Conservation (phyloP, 2,329 filamentous ascomycete species). For the Coccinonectria pachysandricola region DNA sequence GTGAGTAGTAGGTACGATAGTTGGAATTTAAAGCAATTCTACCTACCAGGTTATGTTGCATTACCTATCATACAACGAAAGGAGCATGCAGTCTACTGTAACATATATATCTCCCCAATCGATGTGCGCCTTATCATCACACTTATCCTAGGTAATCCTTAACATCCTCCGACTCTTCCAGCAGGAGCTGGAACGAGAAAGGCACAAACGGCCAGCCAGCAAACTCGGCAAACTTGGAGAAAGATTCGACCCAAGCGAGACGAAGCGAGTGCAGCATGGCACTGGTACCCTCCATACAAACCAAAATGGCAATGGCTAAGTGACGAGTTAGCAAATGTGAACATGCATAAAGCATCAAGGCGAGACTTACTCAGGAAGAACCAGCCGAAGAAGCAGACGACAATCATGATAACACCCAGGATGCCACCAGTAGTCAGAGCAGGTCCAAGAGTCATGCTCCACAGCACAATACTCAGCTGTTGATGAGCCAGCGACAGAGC, state of each 20-base stretch:
- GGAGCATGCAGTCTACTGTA: conserved; percentile 20
- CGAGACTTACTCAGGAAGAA: conserved; percentile 59
- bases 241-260: conserved; percentile 94
- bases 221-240: conserved; percentile 95
- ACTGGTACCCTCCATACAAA: conserved; percentile 92
- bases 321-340: conserved; percentile 14
- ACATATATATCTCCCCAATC: conserved; percentile 9
- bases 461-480: conserved; percentile 90
- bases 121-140: conserved; percentile 3
- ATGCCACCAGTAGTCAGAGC: conserved; percentile 59
- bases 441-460: conserved; percentile 85
- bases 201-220: conserved; percentile 79
- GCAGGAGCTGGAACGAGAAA: conserved; percentile 73
- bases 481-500: conserved; percentile 94
- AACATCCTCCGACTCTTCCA: conserved; percentile 69
- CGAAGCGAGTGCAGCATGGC: conserved; percentile 90
- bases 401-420: conserved; percentile 67
- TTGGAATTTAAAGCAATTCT: conserved; percentile 15
- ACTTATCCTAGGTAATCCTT: conserved; percentile 42
- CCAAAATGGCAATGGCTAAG: conserved; percentile 51
- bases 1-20: no score
- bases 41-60: conserved; percentile 10
- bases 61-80: conserved; percentile 23
- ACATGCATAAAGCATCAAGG: background rate
- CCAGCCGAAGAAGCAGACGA: conserved; percentile 79